Evolutionary conservation across 2,329 filamentous ascomycete species (phyloP).

Genomic region (Calycina herbarum): DNA sequence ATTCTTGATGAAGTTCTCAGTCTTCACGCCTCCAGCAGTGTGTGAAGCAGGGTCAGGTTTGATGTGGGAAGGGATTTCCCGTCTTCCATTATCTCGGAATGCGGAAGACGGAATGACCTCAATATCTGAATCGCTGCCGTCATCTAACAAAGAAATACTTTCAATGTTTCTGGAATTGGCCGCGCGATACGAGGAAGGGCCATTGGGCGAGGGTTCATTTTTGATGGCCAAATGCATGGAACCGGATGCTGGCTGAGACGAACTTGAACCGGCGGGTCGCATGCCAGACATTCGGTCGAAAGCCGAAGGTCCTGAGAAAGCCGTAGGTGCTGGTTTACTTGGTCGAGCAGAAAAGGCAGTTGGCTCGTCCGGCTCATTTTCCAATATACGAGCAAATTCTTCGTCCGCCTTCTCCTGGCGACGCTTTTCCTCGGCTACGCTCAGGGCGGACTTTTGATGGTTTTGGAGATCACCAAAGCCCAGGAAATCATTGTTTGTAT

Average conservation of each 20-base stretch:
- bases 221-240: not conserved
- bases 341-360: conserved; percentile 1
- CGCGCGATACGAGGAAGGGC: not conserved
- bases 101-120: conserved; percentile 34
- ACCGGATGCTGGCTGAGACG: not conserved
- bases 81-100: conserved; percentile 32
- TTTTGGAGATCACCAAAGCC: conserved; percentile 22
- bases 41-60: conserved; percentile 7
- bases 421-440: conserved; percentile 41
- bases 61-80: not conserved
- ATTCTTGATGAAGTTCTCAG: not conserved
- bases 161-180: not conserved
- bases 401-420: conserved; percentile 40
- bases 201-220: not conserved
- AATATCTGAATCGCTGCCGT: conserved; percentile 34
- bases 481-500: not conserved
- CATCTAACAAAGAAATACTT: conserved; percentile 17
- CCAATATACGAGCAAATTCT: conserved; percentile 36
- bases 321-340: conserved; percentile 14
- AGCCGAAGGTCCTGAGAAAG: conserved; percentile 26
- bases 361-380: conserved; percentile 11
- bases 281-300: conserved; percentile 33
- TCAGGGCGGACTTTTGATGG: conserved; percentile 29
- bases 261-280: conserved; percentile 12
- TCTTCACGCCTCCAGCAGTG: not conserved